Percentiles rank a stretch among this genome's conserved stretches.
phyloP scores from a whole-genome alignment of 108 stramenopile genomes.

The Aurantiochytrium sp. region DNA sequence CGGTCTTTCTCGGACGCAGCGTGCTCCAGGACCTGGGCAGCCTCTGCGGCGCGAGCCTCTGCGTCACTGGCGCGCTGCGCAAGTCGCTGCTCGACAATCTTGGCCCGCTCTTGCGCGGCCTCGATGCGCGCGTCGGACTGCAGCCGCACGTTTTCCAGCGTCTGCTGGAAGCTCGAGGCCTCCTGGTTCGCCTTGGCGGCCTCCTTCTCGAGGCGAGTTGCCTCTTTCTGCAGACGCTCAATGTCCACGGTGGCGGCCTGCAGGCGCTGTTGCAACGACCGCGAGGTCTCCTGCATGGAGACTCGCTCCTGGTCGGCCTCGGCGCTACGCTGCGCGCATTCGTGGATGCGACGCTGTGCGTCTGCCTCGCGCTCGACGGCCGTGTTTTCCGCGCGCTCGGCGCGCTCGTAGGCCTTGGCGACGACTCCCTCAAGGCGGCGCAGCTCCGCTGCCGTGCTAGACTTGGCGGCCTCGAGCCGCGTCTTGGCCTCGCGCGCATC shows the following conservation, averaged over 20 bases:
- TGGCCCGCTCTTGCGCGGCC: background rate
- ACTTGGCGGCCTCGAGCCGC: background rate
- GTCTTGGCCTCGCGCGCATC: background rate
- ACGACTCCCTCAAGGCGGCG: background rate
- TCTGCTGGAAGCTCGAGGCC: background rate
- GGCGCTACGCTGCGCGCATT: background rate
- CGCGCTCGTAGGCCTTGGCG: background rate
- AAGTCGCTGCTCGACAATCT: background rate
- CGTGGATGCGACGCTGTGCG: background rate
- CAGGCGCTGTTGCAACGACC: background rate
- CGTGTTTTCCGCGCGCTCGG: background rate
- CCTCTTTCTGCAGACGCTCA: constrained; percentile 1
- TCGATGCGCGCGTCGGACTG: background rate
- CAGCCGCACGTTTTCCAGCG: background rate
- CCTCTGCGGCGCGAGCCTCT: background rate
- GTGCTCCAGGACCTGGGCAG: background rate
- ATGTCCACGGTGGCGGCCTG: background rate
- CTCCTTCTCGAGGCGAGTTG: background rate
- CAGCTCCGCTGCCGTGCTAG: background rate
- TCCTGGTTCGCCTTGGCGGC: background rate
- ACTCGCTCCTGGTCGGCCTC: constrained; percentile 28
- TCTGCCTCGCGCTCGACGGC: constrained; percentile 5
- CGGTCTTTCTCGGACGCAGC: background rate
- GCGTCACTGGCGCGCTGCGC: background rate
- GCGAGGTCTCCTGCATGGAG: background rate